phyloP scores from a whole-genome alignment of 768 basidiomycete species.

The Termitomyces sp. region DNA sequence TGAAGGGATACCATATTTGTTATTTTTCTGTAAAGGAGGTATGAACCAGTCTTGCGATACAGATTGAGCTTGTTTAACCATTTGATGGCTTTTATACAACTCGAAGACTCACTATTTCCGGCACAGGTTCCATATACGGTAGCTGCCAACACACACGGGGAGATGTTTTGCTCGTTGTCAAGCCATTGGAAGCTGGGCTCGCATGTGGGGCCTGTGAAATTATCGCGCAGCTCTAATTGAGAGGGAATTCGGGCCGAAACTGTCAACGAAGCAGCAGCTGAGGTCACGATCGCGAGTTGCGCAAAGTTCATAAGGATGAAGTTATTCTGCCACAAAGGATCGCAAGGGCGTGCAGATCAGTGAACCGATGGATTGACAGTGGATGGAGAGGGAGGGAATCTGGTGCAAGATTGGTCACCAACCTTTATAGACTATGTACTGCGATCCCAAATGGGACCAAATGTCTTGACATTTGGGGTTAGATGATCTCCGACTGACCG shows the following conservation, averaged over 20 bases:
- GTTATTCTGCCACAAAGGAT: not conserved
- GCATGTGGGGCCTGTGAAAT: conserved; percentile 22
- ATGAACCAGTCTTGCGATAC: conserved; percentile 25
- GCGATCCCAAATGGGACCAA: not conserved
- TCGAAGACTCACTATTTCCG: conserved; percentile 29
- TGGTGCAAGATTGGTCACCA: not conserved
- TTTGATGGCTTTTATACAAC: not conserved
- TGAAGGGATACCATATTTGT: not conserved
- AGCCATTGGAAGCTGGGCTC: conserved; percentile 27
- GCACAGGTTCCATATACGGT: conserved; percentile 28
- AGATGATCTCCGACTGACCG: conserved; percentile 1
- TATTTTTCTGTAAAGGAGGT: conserved; percentile 6
- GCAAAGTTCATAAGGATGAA: not conserved
- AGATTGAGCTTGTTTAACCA: not conserved
- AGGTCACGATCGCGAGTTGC: conserved; percentile 1
- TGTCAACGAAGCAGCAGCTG: not conserved
- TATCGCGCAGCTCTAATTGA: conserved; percentile 1
- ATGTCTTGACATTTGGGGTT: conserved; percentile 10
- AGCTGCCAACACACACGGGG: conserved; percentile 34
- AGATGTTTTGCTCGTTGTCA: conserved; percentile 19
- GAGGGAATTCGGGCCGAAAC: not conserved
- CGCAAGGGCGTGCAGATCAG: not conserved
- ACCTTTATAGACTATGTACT: not conserved
- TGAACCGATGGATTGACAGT: not conserved
- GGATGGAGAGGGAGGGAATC: not conserved